Evolutionary conservation across 768 basidiomycete genomes (phyloP).

Genomic region (Trametes maxima): DNA sequence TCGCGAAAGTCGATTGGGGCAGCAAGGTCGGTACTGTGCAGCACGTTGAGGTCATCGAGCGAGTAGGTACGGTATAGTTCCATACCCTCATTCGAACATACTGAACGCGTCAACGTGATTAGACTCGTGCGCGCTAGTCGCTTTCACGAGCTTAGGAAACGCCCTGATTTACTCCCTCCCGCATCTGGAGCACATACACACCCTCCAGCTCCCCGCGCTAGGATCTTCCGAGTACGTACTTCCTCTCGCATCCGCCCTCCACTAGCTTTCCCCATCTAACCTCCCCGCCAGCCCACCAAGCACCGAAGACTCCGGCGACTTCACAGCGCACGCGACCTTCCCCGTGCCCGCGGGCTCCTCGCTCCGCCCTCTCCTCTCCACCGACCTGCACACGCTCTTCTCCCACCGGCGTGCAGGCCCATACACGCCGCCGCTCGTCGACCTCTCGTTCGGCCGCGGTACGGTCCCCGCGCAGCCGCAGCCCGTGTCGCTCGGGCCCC

Average conservation of each 20-base stretch:
- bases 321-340: conserved; percentile 45
- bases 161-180: conserved; percentile 65
- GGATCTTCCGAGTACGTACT: conserved; percentile 26
- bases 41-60: conserved; percentile 57
- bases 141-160: conserved; percentile 53
- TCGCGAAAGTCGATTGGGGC: conserved; percentile 69
- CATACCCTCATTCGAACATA: conserved; percentile 12
- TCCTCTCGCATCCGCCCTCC: neutral
- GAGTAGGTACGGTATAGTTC: conserved; percentile 53
- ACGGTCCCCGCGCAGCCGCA: conserved; percentile 58
- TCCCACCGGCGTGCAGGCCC: conserved; percentile 47
- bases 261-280: neutral
- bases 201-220: conserved; percentile 29
- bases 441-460: conserved; percentile 46
- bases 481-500: conserved; percentile 60
- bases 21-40: conserved; percentile 52
- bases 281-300: conserved; percentile 36
- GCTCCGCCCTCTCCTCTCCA: conserved; percentile 14
- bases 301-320: conserved; percentile 57
- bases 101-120: conserved; percentile 29
- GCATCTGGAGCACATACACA: conserved; percentile 57
- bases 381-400: conserved; percentile 61
- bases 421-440: conserved; percentile 53
- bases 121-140: conserved; percentile 51
- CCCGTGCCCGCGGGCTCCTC: conserved; percentile 21